Percentiles rank a stretch among this genome's conserved stretches.
Evolutionary conservation across 192 early-diverging fungal species (phyloP).

Genomic region (Borealophlyctis nickersoniae): DNA sequence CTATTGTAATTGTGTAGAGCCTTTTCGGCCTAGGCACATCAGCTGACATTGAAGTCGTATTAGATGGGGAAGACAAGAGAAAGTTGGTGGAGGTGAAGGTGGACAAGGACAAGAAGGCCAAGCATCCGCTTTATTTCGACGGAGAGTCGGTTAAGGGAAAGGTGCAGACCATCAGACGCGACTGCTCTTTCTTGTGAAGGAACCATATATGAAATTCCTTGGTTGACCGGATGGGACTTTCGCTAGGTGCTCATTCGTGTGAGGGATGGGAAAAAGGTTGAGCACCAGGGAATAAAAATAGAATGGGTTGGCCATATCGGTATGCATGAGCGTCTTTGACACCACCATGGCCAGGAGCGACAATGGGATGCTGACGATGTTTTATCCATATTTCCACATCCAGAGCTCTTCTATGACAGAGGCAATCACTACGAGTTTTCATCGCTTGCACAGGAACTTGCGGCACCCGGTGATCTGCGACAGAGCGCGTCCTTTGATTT

Average conservation of each 20-base stretch:
- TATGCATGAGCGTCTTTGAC: constrained; percentile 39
- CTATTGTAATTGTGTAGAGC: no score
- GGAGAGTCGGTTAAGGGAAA: constrained; percentile 92
- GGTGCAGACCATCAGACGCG: constrained; percentile 46
- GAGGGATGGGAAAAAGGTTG: constrained; percentile 87
- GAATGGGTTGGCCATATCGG: constrained; percentile 98
- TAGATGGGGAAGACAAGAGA: constrained; percentile 81
- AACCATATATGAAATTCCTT: background rate
- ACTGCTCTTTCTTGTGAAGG: background rate
- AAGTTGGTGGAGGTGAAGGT: constrained; percentile 92
- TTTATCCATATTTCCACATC: background rate
- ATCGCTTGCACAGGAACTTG: constrained; percentile 90
- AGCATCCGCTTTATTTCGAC: constrained; percentile 93
- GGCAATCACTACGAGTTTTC: constrained; percentile 95
- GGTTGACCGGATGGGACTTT: background rate
- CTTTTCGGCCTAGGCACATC: constrained; percentile 53
- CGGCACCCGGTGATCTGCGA: constrained; percentile 87
- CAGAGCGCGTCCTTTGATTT: constrained; percentile 81
- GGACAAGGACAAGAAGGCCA: constrained; percentile 88
- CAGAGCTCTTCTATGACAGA: constrained; percentile 93
- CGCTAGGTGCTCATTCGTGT: constrained; percentile 69
- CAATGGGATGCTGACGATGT: no score
- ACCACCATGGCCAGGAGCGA: background rate
- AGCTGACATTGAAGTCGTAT: constrained; percentile 84
- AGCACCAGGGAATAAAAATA: constrained; percentile 98